Percentiles rank a stretch among this genome's conserved stretches.
phyloP scores from a whole-genome alignment of 2,329 filamentous ascomycete species.

The Parastagonospora nodorum region DNA sequence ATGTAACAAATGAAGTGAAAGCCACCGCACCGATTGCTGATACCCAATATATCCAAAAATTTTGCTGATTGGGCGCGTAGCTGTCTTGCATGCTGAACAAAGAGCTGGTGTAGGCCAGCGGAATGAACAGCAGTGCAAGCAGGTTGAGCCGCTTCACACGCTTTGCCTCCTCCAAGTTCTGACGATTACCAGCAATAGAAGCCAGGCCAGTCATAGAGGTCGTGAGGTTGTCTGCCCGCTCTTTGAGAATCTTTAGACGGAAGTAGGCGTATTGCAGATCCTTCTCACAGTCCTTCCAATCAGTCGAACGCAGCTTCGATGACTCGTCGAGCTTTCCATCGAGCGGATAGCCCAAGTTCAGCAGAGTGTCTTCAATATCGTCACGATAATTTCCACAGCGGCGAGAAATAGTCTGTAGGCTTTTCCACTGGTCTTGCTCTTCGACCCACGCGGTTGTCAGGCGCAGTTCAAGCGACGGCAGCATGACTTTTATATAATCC shows the following conservation, averaged over 20 bases:
- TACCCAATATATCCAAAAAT: conserved; percentile 36
- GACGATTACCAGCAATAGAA: conserved; percentile 40
- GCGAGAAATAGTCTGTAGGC: conserved; percentile 37
- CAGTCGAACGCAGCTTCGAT: not conserved
- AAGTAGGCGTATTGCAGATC: conserved; percentile 43
- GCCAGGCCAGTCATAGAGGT: conserved; percentile 43
- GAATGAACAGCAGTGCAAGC: conserved; percentile 41
- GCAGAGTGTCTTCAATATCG: conserved; percentile 40
- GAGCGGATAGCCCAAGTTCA: conserved; percentile 34
- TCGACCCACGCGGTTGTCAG: conserved; percentile 40
- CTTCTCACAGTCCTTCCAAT: conserved; percentile 35
- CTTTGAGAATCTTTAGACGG: conserved; percentile 39
- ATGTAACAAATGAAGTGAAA: conserved; percentile 31
- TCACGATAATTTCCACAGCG: conserved; percentile 44
- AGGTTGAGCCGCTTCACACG: conserved; percentile 40
- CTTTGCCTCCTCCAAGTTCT: conserved; percentile 43
- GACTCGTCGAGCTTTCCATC: conserved; percentile 6
- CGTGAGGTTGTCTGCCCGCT: conserved; percentile 41
- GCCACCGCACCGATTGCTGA: conserved; percentile 29
- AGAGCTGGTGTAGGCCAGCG: conserved; percentile 38
- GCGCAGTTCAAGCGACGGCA: conserved; percentile 39
- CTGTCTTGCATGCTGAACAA: conserved; percentile 43
- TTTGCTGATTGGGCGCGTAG: conserved; percentile 30
- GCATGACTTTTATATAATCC: conserved; percentile 43
- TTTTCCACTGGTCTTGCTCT: conserved; percentile 43